phyloP scores from a whole-genome alignment of 805 yeast genomes.

The Wickerhamiella brachini region DNA sequence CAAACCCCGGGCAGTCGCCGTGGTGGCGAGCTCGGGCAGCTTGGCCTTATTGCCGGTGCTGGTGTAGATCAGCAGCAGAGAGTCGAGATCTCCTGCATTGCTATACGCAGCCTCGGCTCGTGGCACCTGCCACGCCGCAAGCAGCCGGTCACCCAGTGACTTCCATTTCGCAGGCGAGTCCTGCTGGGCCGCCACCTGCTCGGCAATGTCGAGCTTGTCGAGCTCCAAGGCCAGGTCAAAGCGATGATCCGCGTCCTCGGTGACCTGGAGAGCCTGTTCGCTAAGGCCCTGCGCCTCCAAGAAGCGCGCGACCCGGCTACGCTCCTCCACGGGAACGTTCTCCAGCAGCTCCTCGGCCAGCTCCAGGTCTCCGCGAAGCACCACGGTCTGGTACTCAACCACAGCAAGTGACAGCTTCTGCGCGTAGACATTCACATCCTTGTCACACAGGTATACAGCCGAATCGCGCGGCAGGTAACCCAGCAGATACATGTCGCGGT shows the following conservation, averaged over 20 bases:
- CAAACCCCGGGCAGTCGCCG: constrained; percentile 60
- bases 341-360: constrained; percentile 48
- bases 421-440: constrained; percentile 68
- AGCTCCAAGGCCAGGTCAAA: constrained; percentile 79
- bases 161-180: constrained; percentile 58
- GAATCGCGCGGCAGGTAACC: constrained; percentile 89
- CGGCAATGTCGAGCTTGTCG: constrained; percentile 59
- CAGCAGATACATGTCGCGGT: constrained; percentile 68
- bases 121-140: constrained; percentile 62
- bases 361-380: constrained; percentile 86
- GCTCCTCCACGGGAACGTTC: constrained; percentile 46
- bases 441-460: constrained; percentile 80
- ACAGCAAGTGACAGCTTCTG: constrained; percentile 75
- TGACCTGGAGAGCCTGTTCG: constrained; percentile 67
- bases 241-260: constrained; percentile 80
- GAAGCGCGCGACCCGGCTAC: constrained; percentile 74
- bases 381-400: constrained; percentile 89
- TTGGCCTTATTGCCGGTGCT: constrained; percentile 59
- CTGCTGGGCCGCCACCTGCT: constrained; percentile 36
- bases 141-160: constrained; percentile 75
- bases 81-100: constrained; percentile 67
- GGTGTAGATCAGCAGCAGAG: constrained; percentile 68
- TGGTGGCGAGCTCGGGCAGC: constrained; percentile 47
- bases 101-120: constrained; percentile 70
- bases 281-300: constrained; percentile 83